Percentiles rank a stretch among this genome's conserved stretches.
phyloP scores from a whole-genome alignment of 2,329 filamentous ascomycete genomes.

The Escovopsis sp. region DNA sequence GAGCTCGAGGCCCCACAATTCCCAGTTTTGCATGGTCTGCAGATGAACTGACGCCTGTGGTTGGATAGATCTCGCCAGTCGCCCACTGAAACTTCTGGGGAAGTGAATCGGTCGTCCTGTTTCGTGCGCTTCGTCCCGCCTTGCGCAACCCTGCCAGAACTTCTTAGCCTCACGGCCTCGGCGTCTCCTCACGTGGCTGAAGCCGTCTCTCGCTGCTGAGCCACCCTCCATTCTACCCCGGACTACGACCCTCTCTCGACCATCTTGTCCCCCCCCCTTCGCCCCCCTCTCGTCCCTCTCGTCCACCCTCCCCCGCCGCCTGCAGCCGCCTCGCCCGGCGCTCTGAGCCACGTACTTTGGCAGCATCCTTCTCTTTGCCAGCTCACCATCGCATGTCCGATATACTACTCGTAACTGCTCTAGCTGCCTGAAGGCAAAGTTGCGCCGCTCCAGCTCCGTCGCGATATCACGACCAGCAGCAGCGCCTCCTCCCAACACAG shows the following conservation, averaged over 20 bases:
- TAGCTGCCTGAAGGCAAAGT: slow-evolving; percentile 24
- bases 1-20: slow-evolving; percentile 11
- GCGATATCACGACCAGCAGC: slow-evolving; percentile 19
- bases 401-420: slow-evolving; percentile 24
- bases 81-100: slow-evolving; percentile 12
- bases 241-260: not conserved
- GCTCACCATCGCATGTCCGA: slow-evolving; percentile 46
- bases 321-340: slow-evolving; percentile 45
- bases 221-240: slow-evolving; percentile 11
- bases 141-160: slow-evolving; percentile 3
- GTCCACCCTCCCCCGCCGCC: slow-evolving; percentile 19
- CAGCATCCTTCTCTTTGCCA: slow-evolving; percentile 39
- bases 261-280: too few relatives aligned
- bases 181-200: slow-evolving; percentile 29
- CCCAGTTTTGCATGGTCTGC: slow-evolving; percentile 17
- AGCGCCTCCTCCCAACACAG: slow-evolving; percentile 18
- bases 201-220: slow-evolving; percentile 19
- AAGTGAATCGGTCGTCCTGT: slow-evolving; percentile 10
- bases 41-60: slow-evolving; percentile 20
- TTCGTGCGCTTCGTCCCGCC: slow-evolving; percentile 9
- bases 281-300: too few relatives aligned
- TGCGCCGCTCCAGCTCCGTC: slow-evolving; percentile 18
- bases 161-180: not conserved
- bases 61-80: slow-evolving; percentile 19
- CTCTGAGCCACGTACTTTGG: slow-evolving; percentile 35